Percentiles rank a stretch among this genome's conserved stretches.
These are phyloP conservation scores for Petrea volubilis DNA, from an alignment of 257 asterid species.

Conservation along the genomic window DNA sequence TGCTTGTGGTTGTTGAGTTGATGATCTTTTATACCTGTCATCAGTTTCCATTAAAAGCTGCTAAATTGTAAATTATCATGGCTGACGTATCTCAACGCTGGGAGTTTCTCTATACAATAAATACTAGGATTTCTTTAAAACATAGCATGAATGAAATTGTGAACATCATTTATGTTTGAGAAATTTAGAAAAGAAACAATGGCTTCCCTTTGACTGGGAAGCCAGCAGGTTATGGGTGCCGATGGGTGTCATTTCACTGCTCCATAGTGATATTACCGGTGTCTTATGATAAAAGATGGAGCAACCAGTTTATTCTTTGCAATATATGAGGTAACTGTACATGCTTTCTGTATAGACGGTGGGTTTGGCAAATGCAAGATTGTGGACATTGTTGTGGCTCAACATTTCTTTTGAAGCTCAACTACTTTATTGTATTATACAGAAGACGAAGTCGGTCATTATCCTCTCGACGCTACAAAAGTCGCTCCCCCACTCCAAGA, in stretches of 20 bases:
- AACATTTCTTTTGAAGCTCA: constrained; percentile 46
- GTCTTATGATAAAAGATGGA: constrained; percentile 90
- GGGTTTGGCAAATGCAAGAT: constrained; percentile 45
- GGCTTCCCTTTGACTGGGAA: constrained; percentile 76
- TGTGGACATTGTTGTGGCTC: constrained; percentile 28
- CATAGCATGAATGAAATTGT: constrained; percentile 40
- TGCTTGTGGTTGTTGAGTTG: constrained; percentile 53
- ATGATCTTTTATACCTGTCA: constrained; percentile 37
- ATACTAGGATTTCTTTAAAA: constrained; percentile 22
- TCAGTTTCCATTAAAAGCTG: constrained; percentile 28
- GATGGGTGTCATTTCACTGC: constrained; percentile 86
- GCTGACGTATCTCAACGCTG: constrained; percentile 32
- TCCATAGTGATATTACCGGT: constrained; percentile 85
- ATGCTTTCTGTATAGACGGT: constrained; percentile 52
- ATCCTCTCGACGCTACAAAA: constrained; percentile 67
- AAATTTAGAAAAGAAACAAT: constrained; percentile 49
- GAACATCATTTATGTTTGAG: constrained; percentile 36
- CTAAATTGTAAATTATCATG: constrained; percentile 34
- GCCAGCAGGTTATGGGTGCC: constrained; percentile 91
- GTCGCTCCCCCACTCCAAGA: constrained; percentile 70
- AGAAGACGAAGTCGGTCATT: constrained; percentile 79
- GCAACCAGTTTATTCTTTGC: constrained; percentile 90
- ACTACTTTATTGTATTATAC: constrained; percentile 50
- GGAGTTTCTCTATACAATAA: constrained; percentile 22
- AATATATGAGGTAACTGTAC: constrained; percentile 91